Base-by-base conservation (phyloP, 2,329 filamentous ascomycete genomes). In the Aspergillus arachidicola region DNA sequence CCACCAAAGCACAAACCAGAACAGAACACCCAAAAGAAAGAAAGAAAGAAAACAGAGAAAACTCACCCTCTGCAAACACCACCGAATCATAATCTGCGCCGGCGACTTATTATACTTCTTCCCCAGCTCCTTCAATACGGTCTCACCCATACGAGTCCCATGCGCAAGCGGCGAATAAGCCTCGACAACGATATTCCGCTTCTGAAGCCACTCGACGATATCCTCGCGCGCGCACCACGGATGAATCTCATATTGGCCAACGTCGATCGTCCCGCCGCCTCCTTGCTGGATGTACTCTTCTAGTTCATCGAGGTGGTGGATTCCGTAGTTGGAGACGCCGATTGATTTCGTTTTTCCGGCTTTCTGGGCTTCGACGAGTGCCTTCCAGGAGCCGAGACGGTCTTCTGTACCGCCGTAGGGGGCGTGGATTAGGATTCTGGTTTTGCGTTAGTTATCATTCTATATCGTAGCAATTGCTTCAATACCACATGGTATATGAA, bases 161-260 rank as follows among this genome's bases (percentile, higher is more conserved):
- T 90, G 84, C 3, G 88, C 91, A 3, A 95, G 84, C 6, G 92
- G 92, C 7, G 91, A 91, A 68, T 95, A 96, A 0, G 92, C 92
- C 77, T 95, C 88, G 1, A 95, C 84, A 0, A 89, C 79, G 62
- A 95, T 93, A 43, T 82, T 80, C 66, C 94, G 81, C 64, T 86
- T 79, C 61, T 86, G 82, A 72, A 92, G 92, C 69, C 87, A 88
- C 14, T 84, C 82, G 0, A 87, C 85, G 66, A 95, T 93, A 43
- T 84, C 82, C 0, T 81, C 83, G 58, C 89, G 86, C 1, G 90
- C 93, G 75, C 94, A 92, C 84, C 94, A 95, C 0, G 91, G 91
- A 65, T 94, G 91, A 1, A 94, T 85, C 75, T 94, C 90, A 70
- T 94, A 89, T 79, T 95, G 92, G 71, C 94, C 94, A 57, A 94